Percentiles rank a stretch among this genome's conserved stretches.
Evolutionary conservation across 495 filamentous ascomycete species (phyloP).

Genomic region (Bathelium albidoporum): DNA sequence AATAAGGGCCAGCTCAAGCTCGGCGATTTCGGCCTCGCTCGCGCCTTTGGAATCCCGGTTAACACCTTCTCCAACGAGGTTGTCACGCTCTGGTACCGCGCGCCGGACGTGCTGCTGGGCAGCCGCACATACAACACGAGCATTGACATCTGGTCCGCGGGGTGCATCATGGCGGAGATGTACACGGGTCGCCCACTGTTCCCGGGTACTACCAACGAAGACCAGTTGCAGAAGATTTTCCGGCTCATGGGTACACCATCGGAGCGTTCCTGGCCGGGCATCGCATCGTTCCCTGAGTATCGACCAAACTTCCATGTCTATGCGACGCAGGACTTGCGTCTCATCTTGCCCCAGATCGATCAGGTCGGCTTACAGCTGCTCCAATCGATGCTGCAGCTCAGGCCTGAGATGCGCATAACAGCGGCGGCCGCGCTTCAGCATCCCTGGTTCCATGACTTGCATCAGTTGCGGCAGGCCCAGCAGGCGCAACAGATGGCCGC

Average conservation of each 20-base stretch:
- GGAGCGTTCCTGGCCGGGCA: constrained; percentile 85
- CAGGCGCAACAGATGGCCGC: constrained; percentile 15
- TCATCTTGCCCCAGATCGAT: constrained; percentile 86
- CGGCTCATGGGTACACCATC: constrained; percentile 93
- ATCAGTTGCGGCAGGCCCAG: constrained; percentile 37
- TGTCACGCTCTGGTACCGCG: constrained; percentile 93
- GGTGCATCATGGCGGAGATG: constrained; percentile 98
- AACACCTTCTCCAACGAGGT: constrained; percentile 99
- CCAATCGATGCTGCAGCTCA: constrained; percentile 79
- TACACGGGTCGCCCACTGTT: constrained; percentile 89
- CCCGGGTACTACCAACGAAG: constrained; percentile 91
- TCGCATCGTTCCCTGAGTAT: constrained; percentile 85
- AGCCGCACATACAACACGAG: constrained; percentile 90
- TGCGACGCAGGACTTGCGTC: constrained; percentile 78
- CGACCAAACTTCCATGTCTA: constrained; percentile 88
- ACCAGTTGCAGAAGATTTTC: constrained; percentile 92
- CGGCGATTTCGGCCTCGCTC: constrained; percentile 87
- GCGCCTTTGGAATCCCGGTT: constrained; percentile 92
- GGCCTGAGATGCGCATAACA: constrained; percentile 83
- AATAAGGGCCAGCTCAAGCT: constrained; percentile 56
- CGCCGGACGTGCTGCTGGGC: constrained; percentile 84
- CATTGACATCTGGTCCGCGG: constrained; percentile 96
- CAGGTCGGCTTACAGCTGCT: constrained; percentile 74
- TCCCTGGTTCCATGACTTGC: constrained; percentile 74
- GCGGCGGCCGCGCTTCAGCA: constrained; percentile 77